Evolutionary conservation across 805 yeast genomes (phyloP).

Genomic region (Tetrapisispora pingtungensis): DNA sequence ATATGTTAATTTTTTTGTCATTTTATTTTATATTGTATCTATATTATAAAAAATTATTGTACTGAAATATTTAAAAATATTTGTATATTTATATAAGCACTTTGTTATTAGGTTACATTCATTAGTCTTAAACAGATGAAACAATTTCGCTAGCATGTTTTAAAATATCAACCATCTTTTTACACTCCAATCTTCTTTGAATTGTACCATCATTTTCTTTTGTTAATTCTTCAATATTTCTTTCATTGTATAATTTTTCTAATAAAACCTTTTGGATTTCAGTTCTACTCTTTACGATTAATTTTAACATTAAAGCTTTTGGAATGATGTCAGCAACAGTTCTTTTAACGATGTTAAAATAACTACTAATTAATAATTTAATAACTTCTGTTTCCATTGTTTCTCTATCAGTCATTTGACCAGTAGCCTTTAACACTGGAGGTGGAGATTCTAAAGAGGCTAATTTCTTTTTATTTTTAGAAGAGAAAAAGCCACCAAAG

Average conservation of each 20-base stretch:
- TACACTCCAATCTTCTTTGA: slow-evolving; percentile 89
- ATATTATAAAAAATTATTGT: too few relatives aligned
- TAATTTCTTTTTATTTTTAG: slow-evolving; percentile 85
- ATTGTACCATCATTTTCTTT: slow-evolving; percentile 88
- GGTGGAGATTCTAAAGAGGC: slow-evolving; percentile 98
- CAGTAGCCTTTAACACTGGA: slow-evolving; percentile 83
- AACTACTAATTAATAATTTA: slow-evolving; percentile 80
- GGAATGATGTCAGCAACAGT: slow-evolving; percentile 91
- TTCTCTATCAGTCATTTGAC: slow-evolving; percentile 86
- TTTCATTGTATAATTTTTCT: slow-evolving; percentile 66
- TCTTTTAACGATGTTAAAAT: slow-evolving; percentile 85
- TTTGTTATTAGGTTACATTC: background rate
- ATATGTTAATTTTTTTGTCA: too few relatives aligned
- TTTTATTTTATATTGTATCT: too few relatives aligned
- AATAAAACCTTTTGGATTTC: slow-evolving; percentile 85
- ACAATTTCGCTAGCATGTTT: slow-evolving; percentile 87
- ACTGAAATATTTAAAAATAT: too few relatives aligned
- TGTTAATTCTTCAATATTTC: slow-evolving; percentile 65
- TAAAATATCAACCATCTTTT: slow-evolving; percentile 89
- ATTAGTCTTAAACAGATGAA: slow-evolving; percentile 26
- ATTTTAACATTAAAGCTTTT: slow-evolving; percentile 87
- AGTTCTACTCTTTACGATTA: slow-evolving; percentile 72
- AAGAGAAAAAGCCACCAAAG: slow-evolving; percentile 89
- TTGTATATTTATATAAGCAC: background rate
- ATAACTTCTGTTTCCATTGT: slow-evolving; percentile 95